These are phyloP conservation scores for Houttuynia cordata DNA, from an alignment of 164 flowering plant species.

Conservation along the genomic window DNA sequence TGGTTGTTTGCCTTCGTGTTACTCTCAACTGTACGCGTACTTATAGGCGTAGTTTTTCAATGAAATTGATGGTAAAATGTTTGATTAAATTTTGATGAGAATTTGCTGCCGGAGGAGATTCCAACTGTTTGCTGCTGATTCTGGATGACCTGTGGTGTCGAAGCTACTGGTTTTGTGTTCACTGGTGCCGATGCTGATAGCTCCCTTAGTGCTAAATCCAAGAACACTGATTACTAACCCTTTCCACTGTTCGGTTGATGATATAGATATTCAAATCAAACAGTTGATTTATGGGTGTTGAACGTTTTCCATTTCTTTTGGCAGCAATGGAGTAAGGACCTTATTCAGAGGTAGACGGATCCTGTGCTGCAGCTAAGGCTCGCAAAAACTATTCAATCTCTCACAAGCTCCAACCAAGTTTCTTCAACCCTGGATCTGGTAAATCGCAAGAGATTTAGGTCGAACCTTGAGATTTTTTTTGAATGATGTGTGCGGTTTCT, in stretches of 20 bases:
- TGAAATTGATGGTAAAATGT: no score
- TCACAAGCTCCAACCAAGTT: conserved; percentile 67
- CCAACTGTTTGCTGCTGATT: no score
- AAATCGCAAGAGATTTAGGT: conserved; percentile 69
- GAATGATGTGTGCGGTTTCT: conserved; percentile 78
- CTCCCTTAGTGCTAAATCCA: no score
- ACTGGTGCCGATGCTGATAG: no score
- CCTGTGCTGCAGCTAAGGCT: conserved; percentile 44
- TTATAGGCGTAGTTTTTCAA: no score
- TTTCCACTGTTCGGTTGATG: neutral
- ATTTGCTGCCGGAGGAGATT: no score
- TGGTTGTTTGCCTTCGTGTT: no score
- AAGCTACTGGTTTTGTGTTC: no score
- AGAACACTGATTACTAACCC: no score
- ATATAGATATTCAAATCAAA: neutral
- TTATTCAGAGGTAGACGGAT: conserved; percentile 54
- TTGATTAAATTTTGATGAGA: no score
- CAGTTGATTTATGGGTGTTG: neutral
- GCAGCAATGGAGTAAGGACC: conserved; percentile 64
- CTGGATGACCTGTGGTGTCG: no score
- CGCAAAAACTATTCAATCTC: conserved; percentile 60
- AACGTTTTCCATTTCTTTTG: neutral
- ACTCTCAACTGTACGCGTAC: no score
- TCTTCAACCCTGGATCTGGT: conserved; percentile 56
- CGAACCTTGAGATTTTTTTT: conserved; percentile 62